phyloP scores from a whole-genome alignment of 2,329 filamentous ascomycete species.

The Trichoderma aggressivum region DNA sequence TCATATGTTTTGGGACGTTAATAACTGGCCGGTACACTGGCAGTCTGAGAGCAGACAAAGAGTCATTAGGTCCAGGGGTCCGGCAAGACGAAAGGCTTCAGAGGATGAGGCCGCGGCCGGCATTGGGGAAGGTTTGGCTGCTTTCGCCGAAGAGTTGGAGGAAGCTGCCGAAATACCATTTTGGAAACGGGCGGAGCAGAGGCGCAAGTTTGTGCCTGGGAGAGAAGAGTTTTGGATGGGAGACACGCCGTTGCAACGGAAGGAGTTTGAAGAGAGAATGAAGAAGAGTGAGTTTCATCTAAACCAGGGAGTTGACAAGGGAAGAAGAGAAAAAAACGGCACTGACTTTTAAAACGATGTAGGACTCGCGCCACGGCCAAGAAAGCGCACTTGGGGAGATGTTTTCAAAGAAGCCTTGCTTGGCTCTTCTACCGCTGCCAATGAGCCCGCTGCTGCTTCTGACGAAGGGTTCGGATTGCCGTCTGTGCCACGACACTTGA shows the following conservation, averaged over 20 bases:
- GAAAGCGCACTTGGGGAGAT: neutral
- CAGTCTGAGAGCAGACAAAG: constrained; percentile 33
- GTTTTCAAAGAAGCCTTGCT: neutral
- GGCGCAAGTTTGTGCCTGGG: constrained; percentile 25
- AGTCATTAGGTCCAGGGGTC: constrained; percentile 25
- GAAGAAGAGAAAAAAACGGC: neutral
- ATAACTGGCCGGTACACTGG: constrained; percentile 46
- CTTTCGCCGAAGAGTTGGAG: neutral
- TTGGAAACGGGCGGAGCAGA: constrained; percentile 4
- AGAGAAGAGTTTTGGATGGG: constrained; percentile 29
- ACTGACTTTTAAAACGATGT: neutral
- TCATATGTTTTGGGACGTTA: constrained; percentile 42
- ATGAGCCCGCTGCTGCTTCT: neutral
- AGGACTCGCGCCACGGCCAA: neutral
- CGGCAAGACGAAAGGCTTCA: neutral
- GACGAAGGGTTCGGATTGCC: neutral
- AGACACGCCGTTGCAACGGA: constrained; percentile 31
- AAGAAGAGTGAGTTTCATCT: constrained; percentile 4
- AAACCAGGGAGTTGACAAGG: no score
- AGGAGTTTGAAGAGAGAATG: constrained; percentile 24
- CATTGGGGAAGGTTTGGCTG: neutral
- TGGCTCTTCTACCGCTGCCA: neutral
- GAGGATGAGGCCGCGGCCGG: neutral
- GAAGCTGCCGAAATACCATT: constrained; percentile 2
- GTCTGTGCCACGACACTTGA: neutral